Evolutionary conservation across 495 filamentous ascomycete species (phyloP).

Genomic region (Aspergillus homomorphus): DNA sequence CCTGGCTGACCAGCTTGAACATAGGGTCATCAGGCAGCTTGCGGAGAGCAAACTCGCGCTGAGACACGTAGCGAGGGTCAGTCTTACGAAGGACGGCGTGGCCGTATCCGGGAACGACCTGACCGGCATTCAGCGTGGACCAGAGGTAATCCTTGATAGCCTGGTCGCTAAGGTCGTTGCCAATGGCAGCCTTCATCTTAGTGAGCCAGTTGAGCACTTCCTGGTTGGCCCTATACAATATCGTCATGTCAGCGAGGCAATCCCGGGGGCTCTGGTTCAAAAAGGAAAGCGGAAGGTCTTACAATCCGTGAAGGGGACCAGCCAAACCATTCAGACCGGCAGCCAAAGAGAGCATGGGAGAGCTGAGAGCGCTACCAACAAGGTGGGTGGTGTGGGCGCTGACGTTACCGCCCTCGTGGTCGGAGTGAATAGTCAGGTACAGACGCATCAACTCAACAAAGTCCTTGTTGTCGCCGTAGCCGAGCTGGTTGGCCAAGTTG

Average conservation of each 20-base stretch:
- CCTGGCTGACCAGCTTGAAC: slow-evolving; percentile 99
- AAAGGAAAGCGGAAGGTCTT: slow-evolving; percentile 20
- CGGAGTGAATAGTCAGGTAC: slow-evolving; percentile 98
- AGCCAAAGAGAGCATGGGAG: slow-evolving; percentile 91
- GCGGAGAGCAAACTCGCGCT: slow-evolving; percentile 91
- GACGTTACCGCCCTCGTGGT: slow-evolving; percentile 99
- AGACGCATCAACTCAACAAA: slow-evolving; percentile 97
- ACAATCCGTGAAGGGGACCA: slow-evolving; percentile 94
- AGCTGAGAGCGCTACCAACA: slow-evolving; percentile 94
- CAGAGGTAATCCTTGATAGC: slow-evolving; percentile 97
- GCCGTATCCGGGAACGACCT: slow-evolving; percentile 96
- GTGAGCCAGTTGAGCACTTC: slow-evolving; percentile 98
- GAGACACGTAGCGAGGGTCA: slow-evolving; percentile 95
- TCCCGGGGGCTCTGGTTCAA: background rate
- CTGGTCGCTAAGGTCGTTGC: slow-evolving; percentile 91
- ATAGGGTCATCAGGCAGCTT: slow-evolving; percentile 93
- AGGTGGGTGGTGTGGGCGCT: slow-evolving; percentile 97
- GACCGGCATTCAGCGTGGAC: slow-evolving; percentile 91
- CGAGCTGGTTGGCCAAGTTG: slow-evolving; percentile 99
- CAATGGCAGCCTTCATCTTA: slow-evolving; percentile 95
- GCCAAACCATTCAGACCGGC: slow-evolving; percentile 97
- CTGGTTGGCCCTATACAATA: slow-evolving; percentile 72
- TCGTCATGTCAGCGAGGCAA: slow-evolving; percentile 17
- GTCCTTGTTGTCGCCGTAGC: slow-evolving; percentile 91
- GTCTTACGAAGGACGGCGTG: slow-evolving; percentile 99